Percentiles rank a stretch among this genome's conserved stretches.
Evolutionary conservation across 192 early-diverging fungal species (phyloP).

Genomic region (Entomortierella lignicola): DNA sequence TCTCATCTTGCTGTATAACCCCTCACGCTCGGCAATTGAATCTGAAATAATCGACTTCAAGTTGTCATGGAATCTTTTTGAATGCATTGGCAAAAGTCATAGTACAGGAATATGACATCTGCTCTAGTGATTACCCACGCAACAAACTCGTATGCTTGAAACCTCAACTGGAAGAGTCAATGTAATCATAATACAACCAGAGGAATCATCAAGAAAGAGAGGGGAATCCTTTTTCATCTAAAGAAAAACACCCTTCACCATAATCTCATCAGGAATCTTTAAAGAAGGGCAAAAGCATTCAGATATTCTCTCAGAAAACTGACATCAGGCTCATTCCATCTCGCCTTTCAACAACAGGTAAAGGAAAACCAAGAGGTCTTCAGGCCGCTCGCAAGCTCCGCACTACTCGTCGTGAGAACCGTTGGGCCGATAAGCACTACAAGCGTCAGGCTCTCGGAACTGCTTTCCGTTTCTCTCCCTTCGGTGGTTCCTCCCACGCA

Average conservation of each 20-base stretch:
- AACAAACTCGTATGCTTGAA: too few species aligned
- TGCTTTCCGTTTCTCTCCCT: conserved; percentile 97
- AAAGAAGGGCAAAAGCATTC: not conserved
- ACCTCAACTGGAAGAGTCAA: too few species aligned
- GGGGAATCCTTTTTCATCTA: too few species aligned
- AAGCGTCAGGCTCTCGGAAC: conserved; percentile 99
- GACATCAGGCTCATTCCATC: not conserved
- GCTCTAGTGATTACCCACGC: too few species aligned
- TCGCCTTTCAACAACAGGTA: conserved; percentile 58
- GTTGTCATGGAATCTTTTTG: too few species aligned
- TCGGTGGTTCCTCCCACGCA: conserved; percentile 99
- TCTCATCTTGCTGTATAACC: too few species aligned
- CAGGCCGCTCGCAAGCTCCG: conserved; percentile 98
- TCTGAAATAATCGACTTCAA: too few species aligned
- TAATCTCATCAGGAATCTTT: not conserved
- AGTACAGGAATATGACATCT: too few species aligned
- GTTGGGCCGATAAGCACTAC: conserved; percentile 99
- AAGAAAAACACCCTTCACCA: too few species aligned
- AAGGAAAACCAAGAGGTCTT: conserved; percentile 97
- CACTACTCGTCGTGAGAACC: conserved; percentile 96
- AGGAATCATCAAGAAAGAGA: not conserved
- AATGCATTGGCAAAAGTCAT: too few species aligned
- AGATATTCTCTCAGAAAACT: not conserved
- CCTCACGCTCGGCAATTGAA: too few species aligned
- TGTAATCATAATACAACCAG: too few species aligned